Base-by-base conservation (phyloP, 768 basidiomycete genomes). In the Macrolepiota albuminosa region DNA sequence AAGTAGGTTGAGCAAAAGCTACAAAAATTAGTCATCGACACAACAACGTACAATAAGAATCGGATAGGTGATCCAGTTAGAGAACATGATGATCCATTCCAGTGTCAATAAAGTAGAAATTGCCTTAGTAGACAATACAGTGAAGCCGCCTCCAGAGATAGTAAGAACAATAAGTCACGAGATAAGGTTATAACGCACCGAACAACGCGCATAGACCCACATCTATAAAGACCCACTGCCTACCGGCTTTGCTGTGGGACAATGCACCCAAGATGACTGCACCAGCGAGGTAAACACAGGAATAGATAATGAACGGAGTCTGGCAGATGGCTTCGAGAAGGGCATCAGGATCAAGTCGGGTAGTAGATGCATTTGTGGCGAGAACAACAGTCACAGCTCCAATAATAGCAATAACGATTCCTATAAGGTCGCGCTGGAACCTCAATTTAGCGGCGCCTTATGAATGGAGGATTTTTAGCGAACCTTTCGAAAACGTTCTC, bases 321-420 rank as follows among this genome's bases (percentile, higher is more conserved):
- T 88, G 88, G 3, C 74, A 78, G 56, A 97, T 82, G 3, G 95
- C 93, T 14, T 70, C 67, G 16, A 93, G 66, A 13, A 98, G 78
- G 13, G 78, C 82, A 29, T 83, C 79, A 2, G 88, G 86, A 62
- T 89, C 84, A 48, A 94, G 77, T 62, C 84, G 79, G 40, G 82
- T 81, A 61, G 91, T 84, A 6, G 89, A 86, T 10, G 86, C 76
- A 70, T 92, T 83, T 61, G 89, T 78, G 61, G 89, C 84, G 61
- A 93, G 76, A 14, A 98, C 95, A n/a, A 99, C 93, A 0, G 94
- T 96, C 9, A 92, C 84, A 1, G 95, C 95, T 18, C 96, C 96
- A 13, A 95, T 71, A 40, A 97, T 80, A 39, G 95, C 91, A 57
- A 98, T 81, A 0, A 80, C 56, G 47, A 97, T 86, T 29, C 93